These are phyloP conservation scores for Kluyveromyces wickerhamii DNA, from an alignment of 805 yeast genomes.

Conservation along the genomic window DNA sequence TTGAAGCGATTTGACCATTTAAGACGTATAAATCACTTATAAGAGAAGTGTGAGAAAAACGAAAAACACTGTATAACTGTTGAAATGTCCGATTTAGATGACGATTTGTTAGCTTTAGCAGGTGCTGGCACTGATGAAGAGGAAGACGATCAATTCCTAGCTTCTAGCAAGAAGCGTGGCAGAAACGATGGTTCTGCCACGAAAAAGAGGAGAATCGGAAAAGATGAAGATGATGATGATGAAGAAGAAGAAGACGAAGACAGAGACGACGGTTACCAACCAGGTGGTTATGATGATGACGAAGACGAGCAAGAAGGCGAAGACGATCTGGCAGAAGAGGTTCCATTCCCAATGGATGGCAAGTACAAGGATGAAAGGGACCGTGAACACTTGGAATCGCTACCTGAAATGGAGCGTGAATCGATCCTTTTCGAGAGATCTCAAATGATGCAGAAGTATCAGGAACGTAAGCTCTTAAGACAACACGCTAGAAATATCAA, in stretches of 20 bases:
- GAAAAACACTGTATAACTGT: neutral
- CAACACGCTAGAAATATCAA: conserved; percentile 58
- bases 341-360: conserved; percentile 92
- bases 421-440: conserved; percentile 84
- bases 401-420: conserved; percentile 93
- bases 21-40: neutral
- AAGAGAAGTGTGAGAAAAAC: neutral
- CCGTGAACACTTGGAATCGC: conserved; percentile 47
- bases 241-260: conserved; percentile 34
- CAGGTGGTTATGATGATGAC: conserved; percentile 23
- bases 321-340: conserved; percentile 36
- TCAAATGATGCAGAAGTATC: conserved; percentile 82
- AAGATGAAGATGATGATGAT: conserved; percentile 29
- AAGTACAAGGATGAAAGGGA: conserved; percentile 81
- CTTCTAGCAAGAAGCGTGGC: conserved; percentile 21
- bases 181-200: conserved; percentile 25
- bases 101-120: conserved; percentile 92
- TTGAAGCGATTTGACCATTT: neutral
- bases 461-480: conserved; percentile 75
- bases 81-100: conserved; percentile 85
- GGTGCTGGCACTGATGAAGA: conserved; percentile 54
- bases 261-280: conserved; percentile 36
- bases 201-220: conserved; percentile 30
- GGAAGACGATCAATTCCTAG: conserved; percentile 29
- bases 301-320: conserved; percentile 33